Evolutionary conservation across 1,284 basidiomycete genomes (phyloP), one percentile per base, ranked within the genome.

Genomic region (Trichosporon sp.): DNA sequence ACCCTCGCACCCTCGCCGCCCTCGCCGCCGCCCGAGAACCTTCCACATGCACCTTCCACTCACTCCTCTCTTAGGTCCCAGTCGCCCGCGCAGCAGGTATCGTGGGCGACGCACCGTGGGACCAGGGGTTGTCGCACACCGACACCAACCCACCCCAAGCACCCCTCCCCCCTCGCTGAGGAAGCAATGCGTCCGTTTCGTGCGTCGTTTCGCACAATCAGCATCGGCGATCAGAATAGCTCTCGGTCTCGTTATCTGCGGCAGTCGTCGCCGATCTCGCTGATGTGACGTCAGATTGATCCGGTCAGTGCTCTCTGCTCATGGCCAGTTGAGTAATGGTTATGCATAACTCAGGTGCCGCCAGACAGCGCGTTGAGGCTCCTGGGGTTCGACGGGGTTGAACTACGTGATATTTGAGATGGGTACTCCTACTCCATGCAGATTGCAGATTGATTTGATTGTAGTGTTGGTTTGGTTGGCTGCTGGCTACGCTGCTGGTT

Each of bases 401-500:
- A 23, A 31, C 56, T 60, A 60, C 18, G 29, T 60, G 29, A 23
- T 29, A 25, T 11, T 21, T 12, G 56, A 31, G 56, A 29, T 60
- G 29, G 56, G 2, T 32, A 23, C 29, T 29, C 27, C 18, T 60
- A 32, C 56, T 60, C 56, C 56, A 60, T 60, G 56, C 56, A 60
- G 56, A 60, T 60, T 60, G 56, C 56, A 60, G 56, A 60, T 60
- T 60, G 56, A 60, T 60, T 29, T 60, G 56, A 60, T 60, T 60
- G 27, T n/a, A n/a, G 8, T 15, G 29, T n/a, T 32, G 23, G 51
- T 27, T 18, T 47, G 15, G 15, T 18, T 56, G 25, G 51, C 51
- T 56, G 51, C 21, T 53, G 47, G 21, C 21, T 58, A 29, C 11
- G 18, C 56, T 60, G 56, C 27, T 53, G 18, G 38, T 42, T 42